Conservation (phyloP, 306 rosid species). For the Malus sylvestris region DNA sequence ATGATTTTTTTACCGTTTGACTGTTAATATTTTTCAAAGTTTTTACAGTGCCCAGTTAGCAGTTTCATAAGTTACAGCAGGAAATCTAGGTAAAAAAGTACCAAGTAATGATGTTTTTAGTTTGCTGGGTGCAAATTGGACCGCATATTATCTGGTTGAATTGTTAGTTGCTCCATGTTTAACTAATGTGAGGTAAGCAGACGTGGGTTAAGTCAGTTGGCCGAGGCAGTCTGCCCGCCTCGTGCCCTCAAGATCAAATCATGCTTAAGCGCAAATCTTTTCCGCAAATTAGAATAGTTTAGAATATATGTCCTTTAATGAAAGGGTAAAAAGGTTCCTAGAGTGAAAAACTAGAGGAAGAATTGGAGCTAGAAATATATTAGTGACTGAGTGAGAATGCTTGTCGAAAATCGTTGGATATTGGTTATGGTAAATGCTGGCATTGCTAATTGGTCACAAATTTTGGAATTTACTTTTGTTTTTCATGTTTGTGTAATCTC, state of each 20-base stretch:
- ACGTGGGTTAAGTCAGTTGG: background rate
- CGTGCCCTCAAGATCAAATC: too few relatives aligned
- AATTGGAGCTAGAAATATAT: background rate
- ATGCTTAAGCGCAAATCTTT: too few relatives aligned
- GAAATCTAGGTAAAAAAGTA: background rate
- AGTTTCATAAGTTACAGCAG: background rate
- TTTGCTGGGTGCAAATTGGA: background rate
- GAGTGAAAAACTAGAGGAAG: background rate
- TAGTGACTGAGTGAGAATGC: background rate
- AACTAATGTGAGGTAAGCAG: background rate
- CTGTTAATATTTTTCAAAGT: background rate
- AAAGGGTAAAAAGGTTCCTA: background rate
- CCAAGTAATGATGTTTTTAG: background rate
- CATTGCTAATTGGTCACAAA: background rate
- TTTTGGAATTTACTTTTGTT: constrained; percentile 10
- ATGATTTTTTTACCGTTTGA: background rate
- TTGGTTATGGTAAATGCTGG: background rate
- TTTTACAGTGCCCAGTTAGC: background rate
- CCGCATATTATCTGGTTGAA: background rate
- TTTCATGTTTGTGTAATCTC: constrained; percentile 8
- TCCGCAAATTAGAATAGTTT: background rate
- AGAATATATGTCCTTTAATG: too few relatives aligned
- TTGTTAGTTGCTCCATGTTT: background rate
- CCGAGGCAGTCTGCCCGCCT: too few relatives aligned
- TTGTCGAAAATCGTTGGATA: background rate